These are phyloP conservation scores for Neoscytalidium dimidiatum DNA, from an alignment of 2,329 filamentous ascomycete species.

Conservation along the genomic window DNA sequence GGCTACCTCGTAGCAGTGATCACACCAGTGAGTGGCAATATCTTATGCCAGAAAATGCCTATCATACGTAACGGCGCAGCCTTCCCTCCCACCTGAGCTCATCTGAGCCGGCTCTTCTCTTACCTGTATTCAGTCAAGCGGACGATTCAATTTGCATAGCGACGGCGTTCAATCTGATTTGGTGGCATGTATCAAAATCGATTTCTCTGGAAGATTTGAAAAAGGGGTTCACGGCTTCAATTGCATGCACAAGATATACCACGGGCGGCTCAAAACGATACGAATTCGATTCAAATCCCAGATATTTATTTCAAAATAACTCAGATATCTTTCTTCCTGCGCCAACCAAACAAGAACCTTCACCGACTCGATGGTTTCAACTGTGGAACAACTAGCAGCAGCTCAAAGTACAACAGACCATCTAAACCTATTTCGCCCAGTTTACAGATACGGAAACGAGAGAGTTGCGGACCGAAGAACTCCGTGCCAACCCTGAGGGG, in stretches of 20 bases:
- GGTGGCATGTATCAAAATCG: neutral
- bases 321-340: neutral
- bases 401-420: no score
- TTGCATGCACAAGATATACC: conserved; percentile 15
- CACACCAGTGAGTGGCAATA: no score
- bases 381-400: no score
- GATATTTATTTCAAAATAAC: neutral
- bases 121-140: neutral
- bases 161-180: conserved; percentile 16
- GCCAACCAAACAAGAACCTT: neutral
- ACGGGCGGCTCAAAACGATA: neutral
- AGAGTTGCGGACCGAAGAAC: no score
- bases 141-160: conserved; percentile 14
- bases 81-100: no score
- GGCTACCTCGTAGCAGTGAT: neutral
- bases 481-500: no score
- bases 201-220: neutral
- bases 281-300: neutral
- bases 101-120: neutral
- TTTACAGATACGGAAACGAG: neutral
- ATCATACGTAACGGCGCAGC: no score
- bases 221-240: neutral
- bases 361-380: no score
- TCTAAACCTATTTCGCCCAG: neutral
- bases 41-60: no score